Evolutionary conservation across 2,329 filamentous ascomycete species (phyloP), one percentile per base, ranked within the genome.

Genomic region (Coleophoma crateriformis): DNA sequence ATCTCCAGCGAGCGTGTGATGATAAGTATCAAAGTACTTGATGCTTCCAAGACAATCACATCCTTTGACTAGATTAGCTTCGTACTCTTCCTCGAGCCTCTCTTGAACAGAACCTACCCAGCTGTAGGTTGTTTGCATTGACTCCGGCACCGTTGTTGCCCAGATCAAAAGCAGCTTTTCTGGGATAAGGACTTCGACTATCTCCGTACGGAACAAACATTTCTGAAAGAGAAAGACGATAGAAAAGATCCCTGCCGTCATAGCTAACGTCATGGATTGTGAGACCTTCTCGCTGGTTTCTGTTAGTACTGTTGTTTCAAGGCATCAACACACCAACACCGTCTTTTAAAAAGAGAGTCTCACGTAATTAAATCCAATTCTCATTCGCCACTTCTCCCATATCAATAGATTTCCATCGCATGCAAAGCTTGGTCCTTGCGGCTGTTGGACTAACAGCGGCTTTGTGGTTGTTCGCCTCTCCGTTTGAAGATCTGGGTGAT

Each of bases 11-110:
- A 75, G 64, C 17, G 74, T 71, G 37, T 80, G n/a, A 13, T 19
- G 19, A 19, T 42, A 42, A 13, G 15, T n/a, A 19, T 42, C 39
- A 19, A 47, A 47, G 45, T 47, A 47, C 42, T 85, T 83, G 61
- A 86, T 86, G 1, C 78, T 75, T 10, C 85, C 85, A 0, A 88
- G 72, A 61, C 85, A 84, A 60, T 88, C 84, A 55, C 84, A 87
- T 17, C 84, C 84, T 3, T 87, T 27, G 7, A 10, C 27, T 7
- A 7, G 27, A 27, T 27, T 27, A 27, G 27, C 27, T 27, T 27
- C 27, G 6, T 7, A 27, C 27, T 27, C 27, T 27, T 10, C 27
- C 27, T 7, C 2, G 8, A 10, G 8, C 8, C 27, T 27, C 3
- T 27, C 5, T 27, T 27, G 6, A 27, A 19, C 3, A 71, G 19